Conservation (phyloP, 495 filamentous ascomycete genomes). For the Aspergillus ellipticus region DNA sequence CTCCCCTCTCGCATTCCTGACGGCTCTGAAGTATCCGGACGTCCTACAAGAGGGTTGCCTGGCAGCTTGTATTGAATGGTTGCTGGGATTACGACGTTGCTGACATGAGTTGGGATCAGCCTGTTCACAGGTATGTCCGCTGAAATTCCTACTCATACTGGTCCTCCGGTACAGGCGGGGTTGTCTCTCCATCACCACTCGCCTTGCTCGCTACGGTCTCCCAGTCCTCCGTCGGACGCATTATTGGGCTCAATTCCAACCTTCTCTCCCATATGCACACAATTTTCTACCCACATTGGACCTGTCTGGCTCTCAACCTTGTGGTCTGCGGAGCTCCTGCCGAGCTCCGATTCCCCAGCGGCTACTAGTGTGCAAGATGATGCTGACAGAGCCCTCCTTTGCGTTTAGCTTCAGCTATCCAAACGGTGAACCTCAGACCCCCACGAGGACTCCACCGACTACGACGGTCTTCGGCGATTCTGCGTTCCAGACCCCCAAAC, state of each 20-base stretch:
- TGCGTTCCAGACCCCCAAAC: conserved; percentile 65
- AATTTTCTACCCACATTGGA: not conserved
- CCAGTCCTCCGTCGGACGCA: not conserved
- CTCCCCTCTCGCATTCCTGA: conserved; percentile 32
- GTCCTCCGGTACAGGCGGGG: conserved; percentile 22
- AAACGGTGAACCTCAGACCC: conserved; percentile 74
- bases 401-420: conserved; percentile 69
- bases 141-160: conserved; percentile 10
- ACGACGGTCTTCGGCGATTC: conserved; percentile 53
- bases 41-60: conserved; percentile 31
- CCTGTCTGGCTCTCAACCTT: not conserved
- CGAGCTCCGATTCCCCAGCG: conserved; percentile 9
- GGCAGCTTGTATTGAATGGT: conserved; percentile 41
- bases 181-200: conserved; percentile 4
- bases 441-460: conserved; percentile 69
- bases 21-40: conserved; percentile 21
- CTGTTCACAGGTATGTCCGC: conserved; percentile 62
- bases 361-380: conserved; percentile 17
- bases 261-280: not conserved
- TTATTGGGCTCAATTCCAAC: not conserved
- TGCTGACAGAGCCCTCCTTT: conserved; percentile 36
- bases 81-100: conserved; percentile 40
- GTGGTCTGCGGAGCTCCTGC: conserved; percentile 7
- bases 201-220: not conserved
- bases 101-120: conserved; percentile 74